Conservation (phyloP, 805 yeast genomes). For the Metschnikowia picachoensis region DNA sequence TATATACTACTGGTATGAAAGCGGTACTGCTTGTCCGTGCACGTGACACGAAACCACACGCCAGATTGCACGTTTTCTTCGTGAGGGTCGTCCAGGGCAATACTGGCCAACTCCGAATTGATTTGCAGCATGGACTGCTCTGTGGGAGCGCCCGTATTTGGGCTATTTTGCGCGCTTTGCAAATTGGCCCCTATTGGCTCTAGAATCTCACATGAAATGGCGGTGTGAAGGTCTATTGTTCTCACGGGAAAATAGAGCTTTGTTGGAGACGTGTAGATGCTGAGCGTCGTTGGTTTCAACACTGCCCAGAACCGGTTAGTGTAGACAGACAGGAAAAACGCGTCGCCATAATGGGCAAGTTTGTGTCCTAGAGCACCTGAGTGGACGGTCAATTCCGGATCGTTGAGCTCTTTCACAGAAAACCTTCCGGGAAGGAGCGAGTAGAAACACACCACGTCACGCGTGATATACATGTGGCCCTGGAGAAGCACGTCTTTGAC, state of each 20-base stretch:
- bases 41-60: constrained; percentile 55
- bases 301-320: constrained; percentile 76
- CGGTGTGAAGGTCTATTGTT: constrained; percentile 67
- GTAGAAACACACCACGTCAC: constrained; percentile 61
- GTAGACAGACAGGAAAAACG: constrained; percentile 29
- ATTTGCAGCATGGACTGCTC: constrained; percentile 2
- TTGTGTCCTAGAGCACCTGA: constrained; percentile 38
- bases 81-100: constrained; percentile 13
- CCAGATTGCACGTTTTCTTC: constrained; percentile 32
- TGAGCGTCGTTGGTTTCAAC: constrained; percentile 61
- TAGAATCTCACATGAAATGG: constrained; percentile 54
- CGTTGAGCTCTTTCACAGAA: constrained; percentile 9
- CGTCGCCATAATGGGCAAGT: constrained; percentile 37
- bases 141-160: constrained; percentile 1
- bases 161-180: constrained; percentile 2
- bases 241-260: constrained; percentile 82
- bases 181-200: constrained; percentile 12
- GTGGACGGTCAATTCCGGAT: constrained; percentile 22
- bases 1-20: constrained; percentile 71
- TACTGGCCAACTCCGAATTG: constrained; percentile 13
- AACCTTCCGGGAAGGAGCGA: constrained; percentile 61
- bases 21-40: constrained; percentile 54
- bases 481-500: constrained; percentile 78
- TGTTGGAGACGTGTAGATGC: constrained; percentile 65
- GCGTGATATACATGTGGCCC: constrained; percentile 78